Evolutionary conservation across 768 basidiomycete species (phyloP).

Genomic region (Sutorius australiensis): DNA sequence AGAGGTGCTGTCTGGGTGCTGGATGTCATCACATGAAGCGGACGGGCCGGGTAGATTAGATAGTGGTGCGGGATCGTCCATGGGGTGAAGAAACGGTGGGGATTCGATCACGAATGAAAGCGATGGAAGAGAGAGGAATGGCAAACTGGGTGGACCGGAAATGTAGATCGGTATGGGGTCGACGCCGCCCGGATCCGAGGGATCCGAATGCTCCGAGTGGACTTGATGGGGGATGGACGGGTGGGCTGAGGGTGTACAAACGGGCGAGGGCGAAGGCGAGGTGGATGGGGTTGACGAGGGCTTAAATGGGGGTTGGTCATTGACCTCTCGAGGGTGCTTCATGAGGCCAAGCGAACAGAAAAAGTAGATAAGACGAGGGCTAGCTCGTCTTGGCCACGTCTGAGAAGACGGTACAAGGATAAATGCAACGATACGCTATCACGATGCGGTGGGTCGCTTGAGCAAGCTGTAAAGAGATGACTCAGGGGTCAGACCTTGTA

Average conservation of each 20-base stretch:
- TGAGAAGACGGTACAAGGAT: neutral
- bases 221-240: conserved; percentile 10
- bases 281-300: neutral
- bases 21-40: conserved; percentile 7
- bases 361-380: conserved; percentile 13
- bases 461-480: conserved; percentile 25
- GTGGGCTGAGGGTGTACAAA: conserved; percentile 10
- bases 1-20: conserved; percentile 6
- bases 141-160: conserved; percentile 11
- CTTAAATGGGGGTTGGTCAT: conserved; percentile 38
- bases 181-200: neutral
- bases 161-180: neutral
- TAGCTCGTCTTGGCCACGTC: neutral
- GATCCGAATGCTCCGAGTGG: conserved; percentile 14
- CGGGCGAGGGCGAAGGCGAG: conserved; percentile 1
- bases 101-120: conserved; percentile 9
- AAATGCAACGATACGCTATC: neutral
- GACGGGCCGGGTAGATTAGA: conserved; percentile 28
- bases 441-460: conserved; percentile 16
- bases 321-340: conserved; percentile 41
- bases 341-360: conserved; percentile 31
- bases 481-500: conserved; percentile 16
- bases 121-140: conserved; percentile 15
- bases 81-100: neutral
- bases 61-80: conserved; percentile 12